phyloP scores from a whole-genome alignment of 352 stramenopile genomes.

The Pythium aristosporum region DNA sequence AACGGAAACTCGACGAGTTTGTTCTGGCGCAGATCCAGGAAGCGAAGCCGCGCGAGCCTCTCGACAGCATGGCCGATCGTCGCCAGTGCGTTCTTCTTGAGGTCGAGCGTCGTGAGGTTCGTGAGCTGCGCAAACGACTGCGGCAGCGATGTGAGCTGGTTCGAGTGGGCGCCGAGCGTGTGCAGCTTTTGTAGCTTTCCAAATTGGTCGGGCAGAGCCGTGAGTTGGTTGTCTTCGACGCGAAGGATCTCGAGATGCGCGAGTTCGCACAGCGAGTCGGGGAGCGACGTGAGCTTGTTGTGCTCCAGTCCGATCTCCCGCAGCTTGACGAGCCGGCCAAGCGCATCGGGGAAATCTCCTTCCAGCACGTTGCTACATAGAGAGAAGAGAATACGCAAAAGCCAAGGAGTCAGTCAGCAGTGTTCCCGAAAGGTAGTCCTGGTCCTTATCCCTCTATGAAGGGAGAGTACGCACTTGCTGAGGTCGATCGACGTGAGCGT shows the following conservation, averaged over 20 bases:
- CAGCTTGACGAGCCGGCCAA: constrained; percentile 56
- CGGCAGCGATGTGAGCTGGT: constrained; percentile 57
- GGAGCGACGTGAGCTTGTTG: constrained; percentile 65
- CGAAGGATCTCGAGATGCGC: constrained; percentile 54
- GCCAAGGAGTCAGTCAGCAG: background rate
- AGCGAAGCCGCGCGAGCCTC: constrained; percentile 38
- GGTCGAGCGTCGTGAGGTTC: constrained; percentile 52
- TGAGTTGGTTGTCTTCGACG: constrained; percentile 65
- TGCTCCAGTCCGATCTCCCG: constrained; percentile 57
- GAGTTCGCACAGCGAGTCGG: constrained; percentile 46
- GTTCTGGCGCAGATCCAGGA: constrained; percentile 78
- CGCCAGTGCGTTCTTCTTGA: constrained; percentile 71
- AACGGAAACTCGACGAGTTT: constrained; percentile 57
- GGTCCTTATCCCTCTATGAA: background rate
- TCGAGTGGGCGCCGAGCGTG: constrained; percentile 59
- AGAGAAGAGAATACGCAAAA: background rate
- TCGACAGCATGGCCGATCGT: constrained; percentile 38
- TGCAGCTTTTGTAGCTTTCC: constrained; percentile 53
- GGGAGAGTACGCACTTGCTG: constrained; percentile 57
- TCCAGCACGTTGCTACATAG: constrained; percentile 54
- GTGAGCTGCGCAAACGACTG: constrained; percentile 43
- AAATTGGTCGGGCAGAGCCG: constrained; percentile 44
- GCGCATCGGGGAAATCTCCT: constrained; percentile 41
- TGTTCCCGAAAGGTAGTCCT: too few species aligned
- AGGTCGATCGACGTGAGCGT: constrained; percentile 69